Percentiles rank a stretch among this genome's conserved stretches.
These are phyloP conservation scores for Hypoxylon sp. DNA, from an alignment of 2,329 filamentous ascomycete species.

Conservation along the genomic window DNA sequence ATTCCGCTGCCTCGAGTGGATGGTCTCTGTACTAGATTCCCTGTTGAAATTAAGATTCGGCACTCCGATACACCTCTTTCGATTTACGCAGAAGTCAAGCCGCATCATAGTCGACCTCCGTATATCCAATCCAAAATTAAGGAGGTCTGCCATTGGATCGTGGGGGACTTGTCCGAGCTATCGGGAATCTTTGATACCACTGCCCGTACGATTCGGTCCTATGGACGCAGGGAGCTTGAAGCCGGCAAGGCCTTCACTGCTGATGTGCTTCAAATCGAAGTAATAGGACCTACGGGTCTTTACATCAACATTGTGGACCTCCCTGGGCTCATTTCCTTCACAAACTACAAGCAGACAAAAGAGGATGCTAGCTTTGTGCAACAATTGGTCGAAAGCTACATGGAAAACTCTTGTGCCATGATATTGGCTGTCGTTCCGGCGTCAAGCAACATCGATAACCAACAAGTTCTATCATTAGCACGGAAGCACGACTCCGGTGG, in stretches of 20 bases:
- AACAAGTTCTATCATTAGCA: conserved; percentile 58
- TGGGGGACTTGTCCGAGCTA: conserved; percentile 29
- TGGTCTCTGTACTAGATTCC: conserved; percentile 68
- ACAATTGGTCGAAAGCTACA: conserved; percentile 56
- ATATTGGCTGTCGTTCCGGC: conserved; percentile 63
- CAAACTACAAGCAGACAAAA: conserved; percentile 46
- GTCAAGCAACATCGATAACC: conserved; percentile 59
- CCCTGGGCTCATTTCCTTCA: conserved; percentile 53
- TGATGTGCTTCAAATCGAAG: conserved; percentile 36
- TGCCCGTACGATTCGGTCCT: background rate
- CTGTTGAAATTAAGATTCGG: conserved; percentile 68
- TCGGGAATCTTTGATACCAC: conserved; percentile 18
- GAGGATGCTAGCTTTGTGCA: conserved; percentile 48
- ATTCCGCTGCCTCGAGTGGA: conserved; percentile 68
- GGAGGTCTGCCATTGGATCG: conserved; percentile 3
- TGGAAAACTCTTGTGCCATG: conserved; percentile 60
- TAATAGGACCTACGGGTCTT: conserved; percentile 27
- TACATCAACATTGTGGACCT: conserved; percentile 52
- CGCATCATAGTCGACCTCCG: conserved; percentile 9
- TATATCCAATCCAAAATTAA: conserved; percentile 12
- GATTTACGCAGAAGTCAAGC: conserved; percentile 29
- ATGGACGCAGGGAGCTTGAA: background rate
- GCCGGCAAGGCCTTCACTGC: conserved; percentile 15
- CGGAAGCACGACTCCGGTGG: conserved; percentile 54
- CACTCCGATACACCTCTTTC: conserved; percentile 44